A percentile compares a stretch with the other conserved stretches of the same genome.
phyloP scores from a whole-genome alignment of 108 stramenopile genomes.

The Mediolabrus comicus region DNA sequence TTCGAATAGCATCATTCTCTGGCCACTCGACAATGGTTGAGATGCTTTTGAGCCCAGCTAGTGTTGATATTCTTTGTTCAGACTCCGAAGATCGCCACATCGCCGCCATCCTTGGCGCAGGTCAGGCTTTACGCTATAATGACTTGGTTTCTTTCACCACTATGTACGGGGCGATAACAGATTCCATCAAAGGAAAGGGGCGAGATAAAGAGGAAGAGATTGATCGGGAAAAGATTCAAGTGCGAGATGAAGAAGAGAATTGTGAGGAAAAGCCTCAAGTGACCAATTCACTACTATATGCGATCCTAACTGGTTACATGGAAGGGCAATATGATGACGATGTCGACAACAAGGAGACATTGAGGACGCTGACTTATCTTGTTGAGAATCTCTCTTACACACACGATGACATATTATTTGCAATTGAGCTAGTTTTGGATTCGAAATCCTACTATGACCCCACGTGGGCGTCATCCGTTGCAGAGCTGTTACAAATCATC shows the following conservation, averaged over 20 bases:
- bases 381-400: no score
- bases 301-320: no score
- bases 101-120: neutral
- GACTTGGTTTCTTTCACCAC: neutral
- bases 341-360: no score
- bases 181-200: neutral
- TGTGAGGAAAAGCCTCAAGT: no score
- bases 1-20: neutral
- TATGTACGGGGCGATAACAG: neutral
- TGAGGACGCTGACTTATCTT: no score
- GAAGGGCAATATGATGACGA: no score
- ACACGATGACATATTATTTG: no score
- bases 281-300: no score
- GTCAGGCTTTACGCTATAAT: neutral
- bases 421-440: no score
- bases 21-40: neutral
- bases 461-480: no score
- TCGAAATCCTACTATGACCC: no score
- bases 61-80: neutral
- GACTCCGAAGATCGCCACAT: neutral
- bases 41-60: neutral
- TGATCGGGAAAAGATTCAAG: neutral
- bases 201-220: neutral
- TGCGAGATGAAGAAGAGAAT: neutral
- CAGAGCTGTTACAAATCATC: no score